Conservation (phyloP, 148 eudicot species). For the Rhododendron simsii region DNA sequence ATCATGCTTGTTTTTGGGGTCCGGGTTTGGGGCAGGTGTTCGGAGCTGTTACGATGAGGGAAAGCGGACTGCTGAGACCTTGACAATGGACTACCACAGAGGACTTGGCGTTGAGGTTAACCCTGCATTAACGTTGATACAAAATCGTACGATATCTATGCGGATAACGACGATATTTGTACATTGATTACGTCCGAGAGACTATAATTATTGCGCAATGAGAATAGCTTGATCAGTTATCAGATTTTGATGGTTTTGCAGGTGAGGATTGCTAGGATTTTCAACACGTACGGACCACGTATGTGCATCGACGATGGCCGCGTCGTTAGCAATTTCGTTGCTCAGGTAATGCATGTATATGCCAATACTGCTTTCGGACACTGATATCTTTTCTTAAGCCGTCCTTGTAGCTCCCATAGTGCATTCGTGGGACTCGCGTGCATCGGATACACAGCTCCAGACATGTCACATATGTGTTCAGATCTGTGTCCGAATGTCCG, state of each 20-base stretch:
- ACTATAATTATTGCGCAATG: too few relatives aligned
- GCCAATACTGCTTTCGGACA: slow-evolving; percentile 18
- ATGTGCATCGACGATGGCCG: slow-evolving; percentile 99
- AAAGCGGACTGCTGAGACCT: slow-evolving; percentile 88
- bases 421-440: background rate
- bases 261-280: slow-evolving; percentile 99
- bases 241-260: slow-evolving; percentile 7
- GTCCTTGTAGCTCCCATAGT: background rate
- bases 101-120: slow-evolving; percentile 93
- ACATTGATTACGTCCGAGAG: background rate
- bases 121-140: background rate
- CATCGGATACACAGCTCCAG: background rate
- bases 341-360: slow-evolving; percentile 45
- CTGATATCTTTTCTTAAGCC: too few relatives aligned
- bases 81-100: slow-evolving; percentile 97
- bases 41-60: slow-evolving; percentile 98
- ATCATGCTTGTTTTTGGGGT: background rate
- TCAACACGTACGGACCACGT: slow-evolving; percentile 93
- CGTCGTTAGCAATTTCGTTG: slow-evolving; percentile 97
- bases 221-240: background rate
- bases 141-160: too few relatives aligned
- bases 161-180: too few relatives aligned
- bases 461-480: too few relatives aligned
- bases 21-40: slow-evolving; percentile 51
- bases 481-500: too few relatives aligned